Evolutionary conservation across 2,329 filamentous ascomycete genomes (phyloP).

Genomic region (Monosporascus sp.): DNA sequence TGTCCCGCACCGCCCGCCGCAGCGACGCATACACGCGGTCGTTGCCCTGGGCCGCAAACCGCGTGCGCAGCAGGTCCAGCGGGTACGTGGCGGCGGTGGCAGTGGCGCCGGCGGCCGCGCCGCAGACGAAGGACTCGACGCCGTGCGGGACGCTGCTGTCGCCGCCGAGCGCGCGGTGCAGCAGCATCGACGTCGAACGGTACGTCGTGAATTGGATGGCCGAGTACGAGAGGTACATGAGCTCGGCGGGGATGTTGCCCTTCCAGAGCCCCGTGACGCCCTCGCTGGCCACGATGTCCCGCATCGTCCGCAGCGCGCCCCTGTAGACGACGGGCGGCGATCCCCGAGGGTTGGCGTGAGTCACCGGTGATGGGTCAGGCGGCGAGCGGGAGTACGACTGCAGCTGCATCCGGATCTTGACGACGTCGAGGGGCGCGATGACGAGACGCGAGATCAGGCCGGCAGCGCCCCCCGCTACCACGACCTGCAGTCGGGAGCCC

Average conservation of each 20-base stretch:
- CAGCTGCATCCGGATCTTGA: constrained; percentile 96
- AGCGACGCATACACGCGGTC: constrained; percentile 74
- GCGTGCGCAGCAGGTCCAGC: constrained; percentile 84
- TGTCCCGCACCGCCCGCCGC: constrained; percentile 63
- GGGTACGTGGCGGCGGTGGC: constrained; percentile 87
- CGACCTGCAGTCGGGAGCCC: constrained; percentile 54
- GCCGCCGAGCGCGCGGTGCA: constrained; percentile 48
- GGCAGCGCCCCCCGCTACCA: constrained; percentile 57
- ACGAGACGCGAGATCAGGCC: constrained; percentile 91
- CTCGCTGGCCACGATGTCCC: constrained; percentile 72
- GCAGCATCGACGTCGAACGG: constrained; percentile 64
- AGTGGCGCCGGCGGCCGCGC: constrained; percentile 74
- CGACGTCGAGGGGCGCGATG: constrained; percentile 90
- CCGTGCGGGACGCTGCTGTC: constrained; percentile 52
- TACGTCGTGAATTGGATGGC: constrained; percentile 88
- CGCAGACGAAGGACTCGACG: constrained; percentile 77
- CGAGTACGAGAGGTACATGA: constrained; percentile 89
- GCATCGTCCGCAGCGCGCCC: constrained; percentile 71
- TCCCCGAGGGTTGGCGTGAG: constrained; percentile 38
- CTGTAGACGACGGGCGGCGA: constrained; percentile 53
- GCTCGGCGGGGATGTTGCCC: constrained; percentile 91
- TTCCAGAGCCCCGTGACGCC: constrained; percentile 91
- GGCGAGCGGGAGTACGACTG: constrained; percentile 78
- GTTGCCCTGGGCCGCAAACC: constrained; percentile 91
- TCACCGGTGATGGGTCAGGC: constrained; percentile 41